Evolutionary conservation across 129 eudicot species (phyloP).

Genomic region (Helianthus tuberosus): DNA sequence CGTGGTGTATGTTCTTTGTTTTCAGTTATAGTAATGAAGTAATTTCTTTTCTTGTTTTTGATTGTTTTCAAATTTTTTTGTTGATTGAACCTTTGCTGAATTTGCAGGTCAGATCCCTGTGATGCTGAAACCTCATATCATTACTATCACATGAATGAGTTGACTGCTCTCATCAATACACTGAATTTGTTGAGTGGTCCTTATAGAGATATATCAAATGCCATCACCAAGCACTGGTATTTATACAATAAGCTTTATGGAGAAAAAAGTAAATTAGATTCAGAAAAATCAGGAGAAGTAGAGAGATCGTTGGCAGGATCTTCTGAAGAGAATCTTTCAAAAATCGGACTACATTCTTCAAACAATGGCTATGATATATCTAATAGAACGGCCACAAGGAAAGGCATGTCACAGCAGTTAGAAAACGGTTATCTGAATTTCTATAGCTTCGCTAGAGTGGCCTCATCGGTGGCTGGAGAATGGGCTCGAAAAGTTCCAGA

Average conservation of each 20-base stretch:
- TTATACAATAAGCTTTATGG: conserved; percentile 36
- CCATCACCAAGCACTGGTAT: conserved; percentile 59
- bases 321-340: conserved; percentile 39
- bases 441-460: conserved; percentile 75
- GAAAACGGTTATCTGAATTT: conserved; percentile 49
- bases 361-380: conserved; percentile 19
- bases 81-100: not conserved
- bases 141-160: conserved; percentile 64
- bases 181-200: conserved; percentile 44
- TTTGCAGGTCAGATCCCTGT: conserved; percentile 66
- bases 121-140: conserved; percentile 48
- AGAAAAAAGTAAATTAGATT: conserved; percentile 43
- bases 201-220: conserved; percentile 44
- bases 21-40: not conserved
- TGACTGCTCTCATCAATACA: conserved; percentile 51
- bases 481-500: conserved; percentile 58
- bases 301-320: conserved; percentile 8
- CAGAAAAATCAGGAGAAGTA: conserved; percentile 23
- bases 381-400: conserved; percentile 29
- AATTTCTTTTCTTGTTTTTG: conserved; percentile 15
- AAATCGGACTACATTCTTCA: conserved; percentile 20
- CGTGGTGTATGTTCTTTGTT: conserved; percentile 74
- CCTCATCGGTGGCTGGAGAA: conserved; percentile 60
- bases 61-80: not conserved
- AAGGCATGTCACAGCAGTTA: conserved; percentile 15